A percentile compares a stretch with the other conserved stretches of the same genome.
These are phyloP conservation scores for Rhynchosporium graminicola DNA, from an alignment of 2,329 filamentous ascomycete genomes.

Conservation along the genomic window DNA sequence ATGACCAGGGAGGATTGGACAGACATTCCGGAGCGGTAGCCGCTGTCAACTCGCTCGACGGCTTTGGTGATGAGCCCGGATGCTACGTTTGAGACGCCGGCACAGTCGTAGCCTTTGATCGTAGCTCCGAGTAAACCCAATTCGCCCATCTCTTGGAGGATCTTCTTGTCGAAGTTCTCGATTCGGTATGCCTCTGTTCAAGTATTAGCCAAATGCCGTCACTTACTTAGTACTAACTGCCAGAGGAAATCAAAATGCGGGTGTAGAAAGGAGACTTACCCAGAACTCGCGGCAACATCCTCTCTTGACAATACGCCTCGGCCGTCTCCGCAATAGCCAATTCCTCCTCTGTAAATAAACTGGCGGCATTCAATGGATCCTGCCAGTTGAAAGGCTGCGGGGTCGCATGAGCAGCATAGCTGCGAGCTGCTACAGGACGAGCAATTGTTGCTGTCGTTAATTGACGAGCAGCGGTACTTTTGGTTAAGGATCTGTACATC, in stretches of 20 bases:
- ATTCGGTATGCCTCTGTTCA: constrained; percentile 76
- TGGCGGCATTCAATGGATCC: constrained; percentile 76
- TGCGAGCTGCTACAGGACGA: constrained; percentile 22
- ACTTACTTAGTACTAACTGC: not conserved
- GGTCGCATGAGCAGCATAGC: constrained; percentile 37
- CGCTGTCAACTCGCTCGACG: constrained; percentile 87
- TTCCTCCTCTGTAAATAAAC: constrained; percentile 86
- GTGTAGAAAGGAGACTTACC: constrained; percentile 54
- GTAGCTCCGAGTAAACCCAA: constrained; percentile 84
- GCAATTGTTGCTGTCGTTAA: constrained; percentile 29
- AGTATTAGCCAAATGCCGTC: constrained; percentile 10
- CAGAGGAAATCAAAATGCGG: not conserved
- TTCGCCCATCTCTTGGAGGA: constrained; percentile 89
- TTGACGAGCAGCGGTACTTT: constrained; percentile 30
- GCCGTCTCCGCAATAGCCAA: constrained; percentile 86
- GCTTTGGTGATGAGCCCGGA: constrained; percentile 88
- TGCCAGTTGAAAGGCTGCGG: constrained; percentile 76
- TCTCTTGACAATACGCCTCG: constrained; percentile 91
- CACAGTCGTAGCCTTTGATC: constrained; percentile 85
- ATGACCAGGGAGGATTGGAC: constrained; percentile 92
- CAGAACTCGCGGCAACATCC: constrained; percentile 79
- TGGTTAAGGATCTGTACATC: constrained; percentile 38
- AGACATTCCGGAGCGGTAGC: constrained; percentile 90
- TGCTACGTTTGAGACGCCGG: constrained; percentile 83
- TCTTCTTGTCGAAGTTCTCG: constrained; percentile 82